phyloP scores from a whole-genome alignment of 495 filamentous ascomycete species.

The Hypoxylon crocopeplum region DNA sequence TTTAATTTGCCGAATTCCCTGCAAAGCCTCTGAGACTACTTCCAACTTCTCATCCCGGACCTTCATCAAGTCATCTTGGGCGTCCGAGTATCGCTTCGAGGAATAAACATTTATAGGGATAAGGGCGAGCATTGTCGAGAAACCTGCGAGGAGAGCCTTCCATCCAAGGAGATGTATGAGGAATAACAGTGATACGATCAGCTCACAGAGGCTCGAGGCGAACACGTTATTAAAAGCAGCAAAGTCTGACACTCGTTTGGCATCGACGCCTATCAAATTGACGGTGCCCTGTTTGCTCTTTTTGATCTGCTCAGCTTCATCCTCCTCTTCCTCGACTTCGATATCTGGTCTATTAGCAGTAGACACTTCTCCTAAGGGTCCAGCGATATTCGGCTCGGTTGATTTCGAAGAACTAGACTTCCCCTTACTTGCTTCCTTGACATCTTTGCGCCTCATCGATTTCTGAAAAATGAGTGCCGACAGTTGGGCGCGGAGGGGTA shows the following conservation, averaged over 20 bases:
- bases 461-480: conserved; percentile 79
- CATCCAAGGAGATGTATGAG: conserved; percentile 75
- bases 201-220: conserved; percentile 62
- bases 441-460: conserved; percentile 79
- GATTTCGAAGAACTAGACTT: conserved; percentile 32
- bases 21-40: conserved; percentile 79
- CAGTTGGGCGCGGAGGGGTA: conserved; percentile 72
- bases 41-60: conserved; percentile 78
- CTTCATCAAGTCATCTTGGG: conserved; percentile 80
- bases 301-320: conserved; percentile 57
- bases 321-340: conserved; percentile 53
- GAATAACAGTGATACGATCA: conserved; percentile 70
- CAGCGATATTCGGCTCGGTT: conserved; percentile 30
- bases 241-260: conserved; percentile 75
- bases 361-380: conserved; percentile 36
- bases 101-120: conserved; percentile 73
- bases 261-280: conserved; percentile 81
- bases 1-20: conserved; percentile 88
- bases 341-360: conserved; percentile 30
- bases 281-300: conserved; percentile 77
- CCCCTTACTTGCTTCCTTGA: conserved; percentile 61
- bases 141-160: conserved; percentile 71
- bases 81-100: conserved; percentile 68
- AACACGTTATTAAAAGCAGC: conserved; percentile 70
- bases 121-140: conserved; percentile 66